Base-by-base conservation (phyloP, 495 filamentous ascomycete species). In the Parachaetomium inaequale region DNA sequence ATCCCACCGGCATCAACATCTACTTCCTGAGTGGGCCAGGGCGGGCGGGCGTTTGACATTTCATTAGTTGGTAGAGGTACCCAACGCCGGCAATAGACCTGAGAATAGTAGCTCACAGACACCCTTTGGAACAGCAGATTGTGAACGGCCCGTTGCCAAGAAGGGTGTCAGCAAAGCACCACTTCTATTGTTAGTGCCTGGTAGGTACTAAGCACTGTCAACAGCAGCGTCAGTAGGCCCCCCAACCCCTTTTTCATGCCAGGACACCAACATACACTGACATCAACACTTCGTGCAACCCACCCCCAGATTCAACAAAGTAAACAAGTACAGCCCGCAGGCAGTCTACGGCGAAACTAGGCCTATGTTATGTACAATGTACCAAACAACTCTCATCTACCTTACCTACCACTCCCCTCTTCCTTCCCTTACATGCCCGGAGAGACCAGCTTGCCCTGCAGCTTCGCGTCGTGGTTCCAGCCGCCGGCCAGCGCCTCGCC, bases 401-500 rank as follows among this genome's bases (percentile, higher is more conserved):
- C 21, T 25, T 29, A 26, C 19, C n/a, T 6, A 38, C 58, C 32
- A 43, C 34, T 23, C 26, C 17, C 43, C 42, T 4, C 29, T 12
- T 46, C 21, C 42, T 14, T 54, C n/a, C n/a, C n/a, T 77, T 85
- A 91, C 78, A 92, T 89, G 67, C 95, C 94, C 54, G 94, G 94
- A 40, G 93, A 85, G 72, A 96, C 85, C 59, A 97, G 75, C 75
- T 88, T 86, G 64, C 93, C 93, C 79, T 92, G 82, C 72, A 85
- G 83, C 72, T 78, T 78, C 61, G 90, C 79, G 75, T 91, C 80
- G 58, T 89, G 90, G 65, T 81, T 78, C 94, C 92, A 97, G 43
- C 94, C 94, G 70, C 94, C 94, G 45, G 91, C 93, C 70, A 90
- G 79, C 50, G 90, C 84, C 65, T 83, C 75, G 54, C 86, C 88